Percentiles rank a stretch among this genome's conserved stretches.
Evolutionary conservation across 1,284 basidiomycete genomes (phyloP).

Genomic region (Singerocomus rubriflavus): DNA sequence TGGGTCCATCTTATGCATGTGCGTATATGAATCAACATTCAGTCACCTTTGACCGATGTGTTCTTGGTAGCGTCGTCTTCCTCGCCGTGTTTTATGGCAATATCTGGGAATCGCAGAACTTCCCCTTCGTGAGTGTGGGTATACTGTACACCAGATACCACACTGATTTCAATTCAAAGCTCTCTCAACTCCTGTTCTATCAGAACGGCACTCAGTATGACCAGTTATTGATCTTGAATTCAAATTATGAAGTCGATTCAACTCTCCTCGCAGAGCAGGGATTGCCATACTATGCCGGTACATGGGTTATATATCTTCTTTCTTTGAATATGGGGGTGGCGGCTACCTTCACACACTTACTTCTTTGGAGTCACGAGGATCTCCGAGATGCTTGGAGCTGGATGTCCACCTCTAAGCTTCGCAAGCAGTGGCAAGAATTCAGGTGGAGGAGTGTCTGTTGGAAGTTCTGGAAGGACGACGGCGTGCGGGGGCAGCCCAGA

Average conservation of each 20-base stretch:
- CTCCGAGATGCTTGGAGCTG: slow-evolving; percentile 44
- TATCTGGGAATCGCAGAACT: slow-evolving; percentile 45
- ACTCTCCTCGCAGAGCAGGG: slow-evolving; percentile 43
- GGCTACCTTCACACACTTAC: slow-evolving; percentile 49
- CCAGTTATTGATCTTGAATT: slow-evolving; percentile 46
- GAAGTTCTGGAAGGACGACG: slow-evolving; percentile 45
- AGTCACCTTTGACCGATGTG: slow-evolving; percentile 2
- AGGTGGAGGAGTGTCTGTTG: slow-evolving; percentile 35
- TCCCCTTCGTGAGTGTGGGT: slow-evolving; percentile 44
- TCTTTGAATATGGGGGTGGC: slow-evolving; percentile 35
- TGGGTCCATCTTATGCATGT: slow-evolving; percentile 47
- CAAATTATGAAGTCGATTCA: slow-evolving; percentile 46
- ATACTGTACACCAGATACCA: background rate
- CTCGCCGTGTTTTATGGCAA: slow-evolving; percentile 43
- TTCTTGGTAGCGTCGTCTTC: slow-evolving; percentile 38
- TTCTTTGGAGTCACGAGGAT: slow-evolving; percentile 50
- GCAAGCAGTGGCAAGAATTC: slow-evolving; percentile 26
- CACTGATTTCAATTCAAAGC: slow-evolving; percentile 16
- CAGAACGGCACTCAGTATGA: slow-evolving; percentile 47
- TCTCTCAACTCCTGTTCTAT: slow-evolving; percentile 53
- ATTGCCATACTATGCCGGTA: slow-evolving; percentile 35
- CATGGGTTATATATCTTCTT: slow-evolving; percentile 41
- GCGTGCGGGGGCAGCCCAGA: slow-evolving; percentile 31
- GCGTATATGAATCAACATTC: slow-evolving; percentile 5
- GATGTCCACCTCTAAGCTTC: slow-evolving; percentile 30